Evolutionary conservation across 2,329 filamentous ascomycete genomes (phyloP), one percentile per base, ranked within the genome.

Genomic region (Colletotrichum zoysiae): DNA sequence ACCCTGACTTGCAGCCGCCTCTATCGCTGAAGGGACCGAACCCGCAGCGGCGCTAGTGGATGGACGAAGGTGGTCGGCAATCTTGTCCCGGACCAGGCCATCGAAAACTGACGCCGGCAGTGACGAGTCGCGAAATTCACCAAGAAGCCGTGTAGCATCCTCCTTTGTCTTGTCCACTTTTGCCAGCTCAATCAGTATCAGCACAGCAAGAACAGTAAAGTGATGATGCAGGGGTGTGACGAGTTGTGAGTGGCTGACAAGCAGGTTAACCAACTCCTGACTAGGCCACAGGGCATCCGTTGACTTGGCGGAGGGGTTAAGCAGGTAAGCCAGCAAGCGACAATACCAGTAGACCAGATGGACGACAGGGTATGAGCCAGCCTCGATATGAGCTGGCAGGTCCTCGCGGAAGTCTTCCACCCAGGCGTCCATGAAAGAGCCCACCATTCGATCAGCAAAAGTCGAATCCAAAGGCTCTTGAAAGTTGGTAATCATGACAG

Each of bases 311-410:
- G 84, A 85, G 1, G 88, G 86, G 48, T 87, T 88, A 65, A 91
- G 83, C 2, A 93, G 84, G 63, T 90, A 89, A 12, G 89, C 85
- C 23, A 94, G 83, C 11, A 93, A 84, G 73, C 90, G 89, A 74
- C 89, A 86, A 78, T 93, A 91, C 88, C 92, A 93, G 80, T 92
- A 93, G 23, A 88, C 88, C 33, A 94, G 84, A 75, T 92, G 89
- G 2, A 93, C 84, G 42, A 91, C 78, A 4, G 88, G 88, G 60
- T 87, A 84, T 3, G 83, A 81, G 0, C 81, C 77, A 5, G 86
- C 85, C 30, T 88, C 88, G 35, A 91, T 82, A 55, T 86, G 84
- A 16, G 84, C 81, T 4, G 91, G 90, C 2, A 93, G 84, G 65
- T 89, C 86, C 78, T 92, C 89, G 9, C 90, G 87, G 78, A 91